Base-by-base conservation (phyloP, 805 yeast species). In the Metschnikowia chrysomelidarum region DNA sequence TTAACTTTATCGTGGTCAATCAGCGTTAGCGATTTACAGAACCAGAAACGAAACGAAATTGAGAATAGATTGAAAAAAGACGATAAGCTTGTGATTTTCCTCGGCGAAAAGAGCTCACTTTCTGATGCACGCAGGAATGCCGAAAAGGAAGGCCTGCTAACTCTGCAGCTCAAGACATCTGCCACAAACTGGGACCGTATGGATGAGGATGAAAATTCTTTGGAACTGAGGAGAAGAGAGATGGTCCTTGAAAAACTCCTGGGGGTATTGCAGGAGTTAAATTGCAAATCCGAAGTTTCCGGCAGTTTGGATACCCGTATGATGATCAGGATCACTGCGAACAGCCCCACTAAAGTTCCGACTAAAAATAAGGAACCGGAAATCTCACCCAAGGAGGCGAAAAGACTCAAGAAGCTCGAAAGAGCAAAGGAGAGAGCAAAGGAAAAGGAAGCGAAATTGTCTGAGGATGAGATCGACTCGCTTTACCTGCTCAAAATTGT, bases 1-100 rank as follows among this genome's bases (percentile, higher is more conserved):
- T 56, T 78, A 21, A 69, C 69, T 27, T 53, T 78, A 3, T 67
- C 78, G 8, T 78, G 83, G 83, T 69, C 71, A 30, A 78, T 78
- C 14, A 69, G 71, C n/a, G 54, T 59, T 21, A 67, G 70, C 26
- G 84, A 78, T 53, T 57, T 78, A 38, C 53, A 50, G 18, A 67
- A 70, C 24, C 84, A 78, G 41, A 78, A 78, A 49, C 58, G 60
- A 10, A 63, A 65, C 35, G 84, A 78, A 46, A 71, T 78, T 12
- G 49, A 57, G 24, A 51, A 57, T 2, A 68, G 73, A 13, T 44
- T 76, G 39, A 57, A 60, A 23, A 74, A 68, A 38, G 78, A 75
- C 12, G 70, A 61, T 30, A 57, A 49, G 30, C 62, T 65, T 32
- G 46, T 55, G 8, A 48, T 60, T 15, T 50, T 47, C 32, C 42